Conservation (phyloP, 805 yeast species). For the Saturnispora ahearnii region DNA sequence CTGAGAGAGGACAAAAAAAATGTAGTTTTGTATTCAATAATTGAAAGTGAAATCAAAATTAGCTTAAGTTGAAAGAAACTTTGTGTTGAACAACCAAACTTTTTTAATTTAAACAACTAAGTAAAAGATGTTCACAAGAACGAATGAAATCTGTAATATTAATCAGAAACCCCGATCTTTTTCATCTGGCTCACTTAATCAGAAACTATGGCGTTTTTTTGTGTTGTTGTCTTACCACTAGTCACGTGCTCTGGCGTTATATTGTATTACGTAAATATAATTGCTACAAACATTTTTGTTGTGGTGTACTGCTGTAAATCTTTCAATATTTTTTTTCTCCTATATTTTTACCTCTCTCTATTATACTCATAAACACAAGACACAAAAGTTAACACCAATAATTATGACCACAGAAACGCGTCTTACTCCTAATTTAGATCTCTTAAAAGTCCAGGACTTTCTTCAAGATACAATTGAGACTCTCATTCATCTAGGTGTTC, state of each 20-base stretch:
- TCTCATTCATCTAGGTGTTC: slow-evolving; percentile 79
- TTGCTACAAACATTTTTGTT: not conserved
- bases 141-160: not conserved
- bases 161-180: not conserved
- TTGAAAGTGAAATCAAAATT: too few species aligned
- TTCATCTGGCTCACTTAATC: not conserved
- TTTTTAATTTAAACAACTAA: too few species aligned
- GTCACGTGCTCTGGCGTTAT: not conserved
- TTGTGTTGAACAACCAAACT: too few species aligned
- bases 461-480: slow-evolving; percentile 60
- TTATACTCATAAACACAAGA: too few species aligned
- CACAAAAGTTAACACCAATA: not conserved
- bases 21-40: too few species aligned
- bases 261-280: not conserved
- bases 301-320: not conserved
- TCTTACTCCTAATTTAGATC: slow-evolving; percentile 1
- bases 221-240: not conserved
- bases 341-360: not conserved
- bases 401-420: slow-evolving; percentile 26
- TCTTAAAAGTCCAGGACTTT: slow-evolving; percentile 28
- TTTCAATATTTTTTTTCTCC: not conserved
- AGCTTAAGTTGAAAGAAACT: too few species aligned
- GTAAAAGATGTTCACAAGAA: not conserved
- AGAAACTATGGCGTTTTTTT: not conserved
- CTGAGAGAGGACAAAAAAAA: too few species aligned